A percentile compares a stretch with the other conserved stretches of the same genome.
Evolutionary conservation across 2,329 filamentous ascomycete genomes (phyloP).

Genomic region (Grosmannia huntii): DNA sequence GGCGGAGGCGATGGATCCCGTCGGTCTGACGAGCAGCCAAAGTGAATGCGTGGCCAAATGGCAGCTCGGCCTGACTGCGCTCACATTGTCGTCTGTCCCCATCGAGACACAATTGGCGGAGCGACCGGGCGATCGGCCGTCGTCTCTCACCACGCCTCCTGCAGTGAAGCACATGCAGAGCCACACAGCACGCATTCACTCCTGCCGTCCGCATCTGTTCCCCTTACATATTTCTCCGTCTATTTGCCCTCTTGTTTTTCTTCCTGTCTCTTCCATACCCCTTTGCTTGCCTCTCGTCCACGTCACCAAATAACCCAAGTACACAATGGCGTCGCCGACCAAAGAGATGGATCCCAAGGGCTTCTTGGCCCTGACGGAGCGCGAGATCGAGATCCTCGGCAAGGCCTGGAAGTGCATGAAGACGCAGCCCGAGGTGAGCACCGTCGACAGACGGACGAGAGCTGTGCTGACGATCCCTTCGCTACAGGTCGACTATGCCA

Average conservation of each 20-base stretch:
- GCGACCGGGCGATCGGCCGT: neutral
- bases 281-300: too few species aligned
- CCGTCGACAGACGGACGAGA: neutral
- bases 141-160: neutral
- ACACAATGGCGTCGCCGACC: neutral
- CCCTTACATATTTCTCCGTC: too few species aligned
- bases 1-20: neutral
- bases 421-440: constrained; percentile 14
- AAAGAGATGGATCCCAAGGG: neutral
- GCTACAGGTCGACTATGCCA: constrained; percentile 15
- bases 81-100: neutral
- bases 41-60: neutral
- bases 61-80: neutral
- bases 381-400: constrained; percentile 15
- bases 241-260: too few species aligned
- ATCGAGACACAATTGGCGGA: neutral
- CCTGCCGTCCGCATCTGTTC: too few species aligned
- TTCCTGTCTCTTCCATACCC: neutral
- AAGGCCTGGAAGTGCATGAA: constrained; percentile 16
- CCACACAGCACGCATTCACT: too few species aligned
- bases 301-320: neutral
- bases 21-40: neutral
- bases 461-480: neutral
- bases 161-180: too few species aligned
- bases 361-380: constrained; percentile 10